phyloP scores from a whole-genome alignment of 2,329 filamentous ascomycete genomes.

The Chalaropsis ovoidea region DNA sequence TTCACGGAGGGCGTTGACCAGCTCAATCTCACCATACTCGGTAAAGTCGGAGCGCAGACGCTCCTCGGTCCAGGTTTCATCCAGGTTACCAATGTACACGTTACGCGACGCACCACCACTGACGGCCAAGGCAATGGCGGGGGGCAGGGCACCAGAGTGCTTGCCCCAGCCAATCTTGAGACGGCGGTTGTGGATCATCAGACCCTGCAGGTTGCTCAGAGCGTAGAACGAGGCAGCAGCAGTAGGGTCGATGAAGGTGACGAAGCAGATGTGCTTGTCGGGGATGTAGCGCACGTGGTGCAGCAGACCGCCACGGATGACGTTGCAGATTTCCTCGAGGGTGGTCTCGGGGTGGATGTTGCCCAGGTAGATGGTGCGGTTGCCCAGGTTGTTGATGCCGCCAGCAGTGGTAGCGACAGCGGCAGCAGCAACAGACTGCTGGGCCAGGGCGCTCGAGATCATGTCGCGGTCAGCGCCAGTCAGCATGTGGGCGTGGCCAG shows the following conservation, averaged over 20 bases:
- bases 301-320: conserved; percentile 85
- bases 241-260: conserved; percentile 97
- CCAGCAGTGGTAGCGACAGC: conserved; percentile 94
- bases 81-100: conserved; percentile 94
- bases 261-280: conserved; percentile 99
- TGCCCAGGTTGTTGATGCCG: conserved; percentile 93
- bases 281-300: conserved; percentile 99
- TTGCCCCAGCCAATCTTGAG: conserved; percentile 99
- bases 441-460: conserved; percentile 89
- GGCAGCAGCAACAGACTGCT: conserved; percentile 93
- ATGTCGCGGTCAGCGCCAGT: conserved; percentile 93
- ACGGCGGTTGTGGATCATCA: conserved; percentile 98
- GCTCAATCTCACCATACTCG: conserved; percentile 93
- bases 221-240: conserved; percentile 97
- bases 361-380: conserved; percentile 92
- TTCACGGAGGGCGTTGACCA: conserved; percentile 91
- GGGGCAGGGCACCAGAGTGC: conserved; percentile 90
- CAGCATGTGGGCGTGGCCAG: conserved; percentile 89
- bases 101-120: conserved; percentile 96
- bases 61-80: conserved; percentile 96
- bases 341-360: conserved; percentile 99
- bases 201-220: conserved; percentile 87
- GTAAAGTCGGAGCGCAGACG: conserved; percentile 92
- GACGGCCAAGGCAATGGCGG: conserved; percentile 89
- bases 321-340: conserved; percentile 98